A percentile compares a stretch with the other conserved stretches of the same genome.
Conservation (phyloP, 2,329 filamentous ascomycete genomes). For the Hypomyces perniciosus region DNA sequence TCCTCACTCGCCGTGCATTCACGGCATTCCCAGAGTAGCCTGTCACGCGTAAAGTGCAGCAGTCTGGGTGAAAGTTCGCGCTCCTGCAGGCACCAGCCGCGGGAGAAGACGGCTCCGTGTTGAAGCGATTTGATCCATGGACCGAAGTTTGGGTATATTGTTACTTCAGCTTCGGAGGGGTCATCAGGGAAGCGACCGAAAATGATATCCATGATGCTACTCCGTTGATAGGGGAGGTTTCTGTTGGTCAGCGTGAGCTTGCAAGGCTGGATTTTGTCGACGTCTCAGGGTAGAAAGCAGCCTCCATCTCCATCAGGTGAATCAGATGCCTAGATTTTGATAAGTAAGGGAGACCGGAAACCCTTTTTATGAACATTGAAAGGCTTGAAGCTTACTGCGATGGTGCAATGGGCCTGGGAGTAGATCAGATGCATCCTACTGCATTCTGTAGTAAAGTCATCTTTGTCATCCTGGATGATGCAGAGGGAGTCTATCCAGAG, state of each 20-base stretch:
- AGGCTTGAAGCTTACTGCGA: not conserved
- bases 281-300: not conserved
- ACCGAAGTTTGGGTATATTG: constrained; percentile 1
- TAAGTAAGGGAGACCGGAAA: not conserved
- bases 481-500: constrained; percentile 4
- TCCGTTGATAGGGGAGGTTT: not conserved
- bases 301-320: not conserved
- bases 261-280: not conserved
- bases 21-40: constrained; percentile 2
- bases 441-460: not conserved
- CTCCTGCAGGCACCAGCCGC: constrained; percentile 1
- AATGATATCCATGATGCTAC: constrained; percentile 2
- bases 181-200: not conserved
- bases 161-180: not conserved
- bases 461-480: constrained; percentile 3
- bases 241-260: not conserved
- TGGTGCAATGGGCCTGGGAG: not conserved
- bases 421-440: constrained; percentile 1
- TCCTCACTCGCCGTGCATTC: not conserved
- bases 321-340: not conserved
- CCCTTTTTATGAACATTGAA: not conserved
- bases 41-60: not conserved
- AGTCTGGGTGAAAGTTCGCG: not conserved
- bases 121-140: constrained; percentile 2
- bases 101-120: not conserved